Base-by-base conservation (phyloP, 495 filamentous ascomycete genomes). In the Pseudoneurospora amorphoporcata region DNA sequence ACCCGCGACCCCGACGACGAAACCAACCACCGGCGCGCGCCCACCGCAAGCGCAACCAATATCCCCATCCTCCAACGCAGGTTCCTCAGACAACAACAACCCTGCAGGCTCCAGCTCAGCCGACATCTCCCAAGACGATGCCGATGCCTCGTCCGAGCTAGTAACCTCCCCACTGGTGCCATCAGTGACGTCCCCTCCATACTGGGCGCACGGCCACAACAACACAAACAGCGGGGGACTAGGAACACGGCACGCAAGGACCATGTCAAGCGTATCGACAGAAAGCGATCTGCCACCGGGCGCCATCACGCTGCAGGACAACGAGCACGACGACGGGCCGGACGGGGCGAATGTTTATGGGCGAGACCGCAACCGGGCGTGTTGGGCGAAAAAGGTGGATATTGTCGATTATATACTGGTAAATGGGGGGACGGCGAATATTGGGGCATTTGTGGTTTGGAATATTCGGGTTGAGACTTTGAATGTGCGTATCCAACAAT, bases 371-470 rank as follows among this genome's bases (percentile, higher is more conserved):
- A 87, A 86, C 71, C 81, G 82, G 38, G 85, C 86, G 12, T 88
- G 87, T 76, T 88, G 87, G 87, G 87, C 87, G 39, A 84, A 81
- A 77, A 86, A 85, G 73, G 87, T 87, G 35, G 77, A 84, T 76
- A 82, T 88, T 68, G 81, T 82, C 6, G 84, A 88, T 69, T 80
- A 83, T 75, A 81, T 87, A 6, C 74, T 83, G 68, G 82, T 88
- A 29, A 87, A 88, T 75, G 84, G 84, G 19, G 83, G 83, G 71
- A 40, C 79, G 45, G 84, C 82, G 5, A 85, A 84, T 68, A 84
- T 88, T 41, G 87, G 87, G n/a, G 85, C 87, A 0, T 88, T 88
- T 74, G 83, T 87, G 8, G 86, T 87, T 0, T 88, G 84, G 84
- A 86, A 86, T 73, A 86, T 88, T 41, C 76, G 76, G 65, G 85